Conservation (phyloP, 257 asterid species). For the Lantana camara region DNA sequence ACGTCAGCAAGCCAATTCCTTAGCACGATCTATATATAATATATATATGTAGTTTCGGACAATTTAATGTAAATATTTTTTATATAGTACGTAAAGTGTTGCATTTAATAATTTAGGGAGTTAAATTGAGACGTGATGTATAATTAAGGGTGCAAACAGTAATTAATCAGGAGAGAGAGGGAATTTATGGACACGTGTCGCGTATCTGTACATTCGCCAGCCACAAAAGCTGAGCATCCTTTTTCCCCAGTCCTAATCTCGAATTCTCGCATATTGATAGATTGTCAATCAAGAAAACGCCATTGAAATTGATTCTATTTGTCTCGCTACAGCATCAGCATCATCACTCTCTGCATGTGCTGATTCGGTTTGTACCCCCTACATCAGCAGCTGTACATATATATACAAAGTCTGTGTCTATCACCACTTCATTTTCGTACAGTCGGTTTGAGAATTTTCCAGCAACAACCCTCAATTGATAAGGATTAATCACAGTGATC, state of each 20-base stretch:
- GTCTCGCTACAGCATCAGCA: not conserved
- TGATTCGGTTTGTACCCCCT: constrained; percentile 5
- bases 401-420: constrained; percentile 13
- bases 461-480: constrained; percentile 1
- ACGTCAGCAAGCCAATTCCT: too few species aligned
- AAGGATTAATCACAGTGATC: not conserved
- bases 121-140: too few species aligned
- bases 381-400: constrained; percentile 37
- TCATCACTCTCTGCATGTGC: constrained; percentile 23
- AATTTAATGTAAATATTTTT: too few species aligned
- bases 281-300: constrained; percentile 37
- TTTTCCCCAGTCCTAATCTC: constrained; percentile 12
- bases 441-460: constrained; percentile 23
- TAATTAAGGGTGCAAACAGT: too few species aligned
- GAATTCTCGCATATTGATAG: constrained; percentile 10
- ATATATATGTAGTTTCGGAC: too few species aligned
- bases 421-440: constrained; percentile 11
- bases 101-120: not conserved
- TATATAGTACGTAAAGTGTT: not conserved
- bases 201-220: constrained; percentile 10
- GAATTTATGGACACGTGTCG: constrained; percentile 29
- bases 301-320: constrained; percentile 19
- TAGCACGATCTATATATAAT: too few species aligned
- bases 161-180: not conserved
- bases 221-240: constrained; percentile 25